These are phyloP conservation scores for Peronospora tabacina DNA, from an alignment of 352 stramenopile species.

Conservation along the genomic window DNA sequence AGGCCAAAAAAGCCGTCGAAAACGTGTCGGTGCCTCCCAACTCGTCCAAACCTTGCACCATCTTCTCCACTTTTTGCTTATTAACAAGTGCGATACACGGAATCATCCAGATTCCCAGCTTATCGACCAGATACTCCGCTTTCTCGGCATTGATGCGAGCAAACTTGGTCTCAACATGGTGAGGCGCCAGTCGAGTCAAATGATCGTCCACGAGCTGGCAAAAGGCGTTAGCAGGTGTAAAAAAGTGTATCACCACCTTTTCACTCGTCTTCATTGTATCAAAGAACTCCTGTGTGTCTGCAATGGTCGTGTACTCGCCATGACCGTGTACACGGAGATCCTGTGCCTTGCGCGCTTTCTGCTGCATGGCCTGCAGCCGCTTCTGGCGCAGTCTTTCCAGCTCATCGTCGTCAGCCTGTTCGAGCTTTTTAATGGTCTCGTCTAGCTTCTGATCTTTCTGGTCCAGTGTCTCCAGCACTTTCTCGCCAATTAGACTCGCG, in stretches of 20 bases:
- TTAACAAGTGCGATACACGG: conserved; percentile 93
- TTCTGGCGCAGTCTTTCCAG: conserved; percentile 82
- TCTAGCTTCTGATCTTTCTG: conserved; percentile 81
- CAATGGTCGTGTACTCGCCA: conserved; percentile 85
- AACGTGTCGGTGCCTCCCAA: conserved; percentile 92
- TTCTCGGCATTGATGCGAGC: conserved; percentile 95
- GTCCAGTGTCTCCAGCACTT: conserved; percentile 82
- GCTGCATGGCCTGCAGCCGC: conserved; percentile 69
- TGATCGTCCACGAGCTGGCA: conserved; percentile 93
- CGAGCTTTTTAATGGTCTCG: conserved; percentile 74
- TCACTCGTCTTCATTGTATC: conserved; percentile 89
- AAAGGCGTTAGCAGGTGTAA: conserved; percentile 87
- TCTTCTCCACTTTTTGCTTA: conserved; percentile 93
- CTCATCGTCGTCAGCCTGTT: conserved; percentile 84
- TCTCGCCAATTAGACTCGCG: conserved; percentile 75
- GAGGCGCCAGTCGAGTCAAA: conserved; percentile 81
- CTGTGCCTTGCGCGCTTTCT: conserved; percentile 58
- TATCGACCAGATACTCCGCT: conserved; percentile 93
- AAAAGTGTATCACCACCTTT: conserved; percentile 93
- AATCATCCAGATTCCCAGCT: conserved; percentile 93
- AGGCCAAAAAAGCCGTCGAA: conserved; percentile 87
- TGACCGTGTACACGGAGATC: conserved; percentile 73
- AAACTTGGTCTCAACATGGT: conserved; percentile 93
- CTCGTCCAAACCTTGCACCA: conserved; percentile 93
- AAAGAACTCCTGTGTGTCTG: conserved; percentile 93